These are phyloP conservation scores for Odontarrhena argentea DNA, from an alignment of 345 rosid species.

Conservation along the genomic window DNA sequence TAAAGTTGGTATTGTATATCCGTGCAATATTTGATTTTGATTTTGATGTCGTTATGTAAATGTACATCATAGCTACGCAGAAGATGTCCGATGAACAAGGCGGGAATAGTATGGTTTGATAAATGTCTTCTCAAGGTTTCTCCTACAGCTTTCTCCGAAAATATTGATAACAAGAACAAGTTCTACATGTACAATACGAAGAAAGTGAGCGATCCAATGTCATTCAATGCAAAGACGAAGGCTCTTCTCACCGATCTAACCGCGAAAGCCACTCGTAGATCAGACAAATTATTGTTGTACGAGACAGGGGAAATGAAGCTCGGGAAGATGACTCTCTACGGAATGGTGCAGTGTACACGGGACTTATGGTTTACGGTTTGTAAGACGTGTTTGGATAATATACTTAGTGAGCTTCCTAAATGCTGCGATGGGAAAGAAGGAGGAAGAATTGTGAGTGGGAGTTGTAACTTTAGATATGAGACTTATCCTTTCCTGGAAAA, in stretches of 20 bases:
- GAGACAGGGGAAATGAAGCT: slow-evolving; percentile 9
- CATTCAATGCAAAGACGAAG: slow-evolving; percentile 46
- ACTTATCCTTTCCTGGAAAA: slow-evolving; percentile 49
- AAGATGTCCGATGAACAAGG: slow-evolving; percentile 49
- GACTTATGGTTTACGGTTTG: slow-evolving; percentile 45
- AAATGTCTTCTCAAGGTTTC: slow-evolving; percentile 59
- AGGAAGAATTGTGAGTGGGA: slow-evolving; percentile 53
- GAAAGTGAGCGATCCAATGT: slow-evolving; percentile 41
- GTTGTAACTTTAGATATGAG: slow-evolving; percentile 63
- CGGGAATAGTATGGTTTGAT: slow-evolving; percentile 52
- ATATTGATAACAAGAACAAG: slow-evolving; percentile 43
- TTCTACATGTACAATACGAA: slow-evolving; percentile 41
- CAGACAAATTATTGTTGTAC: slow-evolving; percentile 4
- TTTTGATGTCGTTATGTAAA: slow-evolving; percentile 20
- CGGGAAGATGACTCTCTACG: slow-evolving; percentile 44
- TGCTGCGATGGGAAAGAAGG: slow-evolving; percentile 61
- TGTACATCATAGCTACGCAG: slow-evolving; percentile 38
- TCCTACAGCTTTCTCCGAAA: slow-evolving; percentile 44
- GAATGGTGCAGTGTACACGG: slow-evolving; percentile 57
- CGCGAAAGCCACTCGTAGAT: slow-evolving; percentile 29
- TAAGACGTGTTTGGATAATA: slow-evolving; percentile 46
- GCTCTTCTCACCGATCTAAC: slow-evolving; percentile 44
- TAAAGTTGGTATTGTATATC: no score
- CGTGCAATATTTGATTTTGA: neutral
- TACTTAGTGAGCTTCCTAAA: slow-evolving; percentile 48